Conservation (phyloP, 768 basidiomycete genomes). For the Auricularia auricula-judae region DNA sequence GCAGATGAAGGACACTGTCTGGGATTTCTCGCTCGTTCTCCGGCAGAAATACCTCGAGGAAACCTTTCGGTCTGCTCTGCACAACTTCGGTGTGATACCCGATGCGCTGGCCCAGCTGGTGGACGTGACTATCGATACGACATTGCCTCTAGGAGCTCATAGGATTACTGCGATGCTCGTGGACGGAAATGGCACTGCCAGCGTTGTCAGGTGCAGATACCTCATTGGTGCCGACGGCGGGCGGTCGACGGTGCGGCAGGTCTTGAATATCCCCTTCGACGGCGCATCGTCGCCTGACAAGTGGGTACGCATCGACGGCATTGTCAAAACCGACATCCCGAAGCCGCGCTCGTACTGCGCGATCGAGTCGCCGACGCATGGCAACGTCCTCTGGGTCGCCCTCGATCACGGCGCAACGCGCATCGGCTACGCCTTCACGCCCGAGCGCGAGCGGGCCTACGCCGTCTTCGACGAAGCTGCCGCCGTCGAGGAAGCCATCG, state of each 20-base stretch:
- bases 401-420: neutral
- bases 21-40: conserved; percentile 6
- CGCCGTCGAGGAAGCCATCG: neutral
- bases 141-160: neutral
- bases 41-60: conserved; percentile 7
- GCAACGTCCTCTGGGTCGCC: conserved; percentile 6
- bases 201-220: neutral
- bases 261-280: conserved; percentile 2
- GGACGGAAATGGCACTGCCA: neutral
- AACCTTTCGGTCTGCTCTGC: neutral
- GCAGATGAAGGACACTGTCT: conserved; percentile 3
- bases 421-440: neutral
- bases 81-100: neutral
- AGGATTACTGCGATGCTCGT: neutral
- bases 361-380: conserved; percentile 5
- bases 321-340: conserved; percentile 6
- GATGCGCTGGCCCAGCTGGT: neutral
- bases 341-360: conserved; percentile 1
- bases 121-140: neutral
- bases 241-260: conserved; percentile 4
- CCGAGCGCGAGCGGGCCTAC: neutral
- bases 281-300: neutral
- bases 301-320: conserved; percentile 7
- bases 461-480: neutral
- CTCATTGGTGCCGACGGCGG: conserved; percentile 7